Percentiles rank a stretch among this genome's conserved stretches.
Conservation (phyloP, 768 basidiomycete species). For the Cystofilobasidium ferigula region DNA sequence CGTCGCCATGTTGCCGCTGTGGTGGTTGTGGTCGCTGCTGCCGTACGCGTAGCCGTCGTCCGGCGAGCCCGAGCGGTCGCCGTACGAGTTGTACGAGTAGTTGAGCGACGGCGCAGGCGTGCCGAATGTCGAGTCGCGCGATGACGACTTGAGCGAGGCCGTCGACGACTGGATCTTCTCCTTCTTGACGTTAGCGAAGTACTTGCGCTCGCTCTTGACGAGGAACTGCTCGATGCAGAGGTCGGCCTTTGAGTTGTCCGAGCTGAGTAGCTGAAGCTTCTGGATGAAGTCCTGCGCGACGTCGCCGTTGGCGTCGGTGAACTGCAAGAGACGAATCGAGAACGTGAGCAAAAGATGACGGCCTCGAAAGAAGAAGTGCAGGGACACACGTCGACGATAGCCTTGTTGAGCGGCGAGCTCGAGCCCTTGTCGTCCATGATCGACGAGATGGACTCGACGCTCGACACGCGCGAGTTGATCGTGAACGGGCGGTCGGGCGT, state of each 20-base stretch:
- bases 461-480: conserved; percentile 62
- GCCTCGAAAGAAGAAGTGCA: not conserved
- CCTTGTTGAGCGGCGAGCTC: conserved; percentile 78
- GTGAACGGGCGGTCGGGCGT: conserved; percentile 68
- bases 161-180: conserved; percentile 55
- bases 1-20: conserved; percentile 8
- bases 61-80: conserved; percentile 27
- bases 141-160: conserved; percentile 50
- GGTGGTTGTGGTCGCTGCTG: not conserved
- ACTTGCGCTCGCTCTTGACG: conserved; percentile 80
- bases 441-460: conserved; percentile 81
- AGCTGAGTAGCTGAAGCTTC: conserved; percentile 61
- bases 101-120: conserved; percentile 46
- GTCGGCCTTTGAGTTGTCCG: conserved; percentile 82
- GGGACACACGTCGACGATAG: conserved; percentile 62
- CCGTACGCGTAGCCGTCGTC: conserved; percentile 17
- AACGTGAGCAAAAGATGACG: not conserved
- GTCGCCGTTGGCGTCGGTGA: conserved; percentile 86
- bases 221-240: conserved; percentile 85
- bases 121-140: conserved; percentile 72
- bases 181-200: conserved; percentile 80
- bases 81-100: conserved; percentile 43
- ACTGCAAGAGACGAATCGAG: conserved; percentile 50
- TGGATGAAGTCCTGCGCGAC: conserved; percentile 81
- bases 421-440: conserved; percentile 83